Evolutionary conservation across 1,139 yeast species (phyloP).

Genomic region (Scheffersomyces titani): DNA sequence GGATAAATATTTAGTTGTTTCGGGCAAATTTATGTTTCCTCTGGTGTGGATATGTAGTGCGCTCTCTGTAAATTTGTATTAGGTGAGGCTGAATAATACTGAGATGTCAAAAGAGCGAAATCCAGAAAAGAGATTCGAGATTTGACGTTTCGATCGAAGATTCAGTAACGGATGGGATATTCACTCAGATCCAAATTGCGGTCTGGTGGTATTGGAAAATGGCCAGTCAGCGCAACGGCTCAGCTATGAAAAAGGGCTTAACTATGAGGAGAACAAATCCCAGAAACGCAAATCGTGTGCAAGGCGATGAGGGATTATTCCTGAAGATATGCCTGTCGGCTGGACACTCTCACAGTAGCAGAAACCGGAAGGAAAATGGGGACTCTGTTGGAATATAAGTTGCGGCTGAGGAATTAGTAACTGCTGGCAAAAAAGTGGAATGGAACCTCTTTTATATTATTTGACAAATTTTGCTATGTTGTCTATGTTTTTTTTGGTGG

Average conservation of each 20-base stretch:
- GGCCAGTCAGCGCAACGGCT: neutral
- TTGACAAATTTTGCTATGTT: neutral
- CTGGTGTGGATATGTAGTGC: neutral
- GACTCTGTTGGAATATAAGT: neutral
- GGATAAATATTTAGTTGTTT: too few relatives aligned
- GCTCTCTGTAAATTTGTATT: neutral
- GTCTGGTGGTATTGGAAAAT: neutral
- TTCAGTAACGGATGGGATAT: neutral
- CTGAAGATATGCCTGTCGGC: neutral
- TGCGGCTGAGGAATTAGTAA: neutral
- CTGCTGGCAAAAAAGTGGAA: neutral
- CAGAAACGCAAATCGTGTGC: neutral
- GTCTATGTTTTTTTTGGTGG: neutral
- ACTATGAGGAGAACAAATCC: neutral
- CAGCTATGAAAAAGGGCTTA: neutral
- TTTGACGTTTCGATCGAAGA: neutral
- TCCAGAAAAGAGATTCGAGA: neutral
- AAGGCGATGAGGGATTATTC: neutral
- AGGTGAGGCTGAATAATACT: neutral
- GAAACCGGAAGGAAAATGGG: neutral
- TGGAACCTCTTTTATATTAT: neutral
- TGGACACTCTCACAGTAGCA: neutral
- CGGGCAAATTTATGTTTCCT: neutral
- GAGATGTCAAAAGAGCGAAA: neutral
- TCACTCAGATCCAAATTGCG: too few relatives aligned